Evolutionary conservation across 1,284 basidiomycete genomes (phyloP), one percentile per base, ranked within the genome.

Genomic region (Cryptococcus neoformans): DNA sequence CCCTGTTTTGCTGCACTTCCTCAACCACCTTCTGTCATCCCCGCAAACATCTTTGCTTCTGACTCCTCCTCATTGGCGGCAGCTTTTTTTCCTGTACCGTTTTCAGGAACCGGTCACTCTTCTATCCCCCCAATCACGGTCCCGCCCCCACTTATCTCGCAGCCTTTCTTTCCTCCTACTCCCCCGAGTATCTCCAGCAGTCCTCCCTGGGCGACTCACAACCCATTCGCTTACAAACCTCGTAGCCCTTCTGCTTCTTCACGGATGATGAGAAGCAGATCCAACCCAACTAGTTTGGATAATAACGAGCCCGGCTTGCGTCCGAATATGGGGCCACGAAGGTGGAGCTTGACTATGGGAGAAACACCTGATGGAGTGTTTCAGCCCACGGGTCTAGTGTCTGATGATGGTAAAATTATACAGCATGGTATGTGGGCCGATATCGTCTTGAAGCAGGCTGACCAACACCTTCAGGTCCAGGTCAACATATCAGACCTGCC

Each of bases 401-500:
- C 66, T 4, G 65, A 70, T 51, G 70, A 73, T 40, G 71, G 71
- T 10, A 65, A 55, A 4, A 44, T 64, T 12, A 65, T 92, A 64
- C 81, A 89, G 36, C 90, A 92, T 77, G 89, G 90, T 72, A 42
- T 53, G 65, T 57, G 35, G 44, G 28, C 50, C 28, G 6, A 16
- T 44, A 37, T 48, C 40, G 52, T 17, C 21, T 35, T 16, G 8
- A 21, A 21, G 21, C 21, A 10, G 16, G 8, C 37, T 49, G 36
- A 35, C 14, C 8, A 40, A 49, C 42, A 10, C 3, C 10, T 28
- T 44, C 48, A 70, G 76, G 76, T 6, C 90, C 90, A 9, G 90
- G 91, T 10, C 91, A 92, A 73, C 89, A 92, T 73, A 89, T 92
- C 21, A 88, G 92, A 68, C 82, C 87, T 12, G 89, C 90, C 1